Conservation (phyloP, 1,284 basidiomycete species). For the Ganoderma resinaceum region DNA sequence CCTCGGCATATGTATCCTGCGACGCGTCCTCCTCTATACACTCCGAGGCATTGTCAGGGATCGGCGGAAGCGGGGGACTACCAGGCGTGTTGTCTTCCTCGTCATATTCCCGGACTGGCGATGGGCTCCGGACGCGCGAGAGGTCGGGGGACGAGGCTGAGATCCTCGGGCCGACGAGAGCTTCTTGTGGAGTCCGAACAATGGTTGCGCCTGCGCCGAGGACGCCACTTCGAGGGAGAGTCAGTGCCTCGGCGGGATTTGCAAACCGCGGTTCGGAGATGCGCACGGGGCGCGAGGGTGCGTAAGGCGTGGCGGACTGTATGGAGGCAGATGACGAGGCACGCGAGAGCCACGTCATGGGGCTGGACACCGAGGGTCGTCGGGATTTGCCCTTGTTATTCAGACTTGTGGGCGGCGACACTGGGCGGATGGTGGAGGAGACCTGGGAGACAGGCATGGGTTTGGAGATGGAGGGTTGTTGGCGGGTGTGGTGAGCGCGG, state of each 20-base stretch:
- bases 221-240: slow-evolving; percentile 50
- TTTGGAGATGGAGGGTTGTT: slow-evolving; percentile 27
- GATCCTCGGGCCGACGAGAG: slow-evolving; percentile 47
- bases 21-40: slow-evolving; percentile 29
- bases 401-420: slow-evolving; percentile 34
- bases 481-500: slow-evolving; percentile 27
- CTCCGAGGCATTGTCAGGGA: slow-evolving; percentile 43
- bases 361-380: slow-evolving; percentile 42
- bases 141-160: slow-evolving; percentile 29
- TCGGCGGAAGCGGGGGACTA: slow-evolving; percentile 65
- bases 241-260: slow-evolving; percentile 53
- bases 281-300: slow-evolving; percentile 53
- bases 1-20: slow-evolving; percentile 24
- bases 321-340: slow-evolving; percentile 39
- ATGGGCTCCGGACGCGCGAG: slow-evolving; percentile 22
- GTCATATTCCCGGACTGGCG: slow-evolving; percentile 32
- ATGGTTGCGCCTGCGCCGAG: slow-evolving; percentile 74
- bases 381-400: slow-evolving; percentile 33
- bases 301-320: slow-evolving; percentile 32
- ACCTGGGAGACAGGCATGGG: slow-evolving; percentile 25
- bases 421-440: slow-evolving; percentile 18
- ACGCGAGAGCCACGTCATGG: slow-evolving; percentile 44
- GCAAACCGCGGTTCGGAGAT: slow-evolving; percentile 69
- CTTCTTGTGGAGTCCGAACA: slow-evolving; percentile 79
- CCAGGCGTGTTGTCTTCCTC: slow-evolving; percentile 36